Percentiles rank a stretch among this genome's conserved stretches.
Conservation (phyloP, 352 stramenopile species). For the Peronospora destructor region DNA sequence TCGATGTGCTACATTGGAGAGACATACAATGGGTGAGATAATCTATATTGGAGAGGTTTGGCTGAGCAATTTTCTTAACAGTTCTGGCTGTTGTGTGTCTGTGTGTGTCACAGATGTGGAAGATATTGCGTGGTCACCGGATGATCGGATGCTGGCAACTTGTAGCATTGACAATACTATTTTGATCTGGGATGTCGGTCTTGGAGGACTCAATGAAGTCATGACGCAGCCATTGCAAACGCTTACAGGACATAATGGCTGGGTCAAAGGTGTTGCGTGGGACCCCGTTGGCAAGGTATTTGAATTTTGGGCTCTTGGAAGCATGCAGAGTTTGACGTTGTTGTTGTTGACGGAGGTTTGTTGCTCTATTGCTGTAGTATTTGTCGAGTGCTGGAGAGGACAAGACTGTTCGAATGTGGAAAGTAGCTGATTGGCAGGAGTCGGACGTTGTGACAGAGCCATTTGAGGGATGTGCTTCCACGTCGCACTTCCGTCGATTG, state of each 20-base stretch:
- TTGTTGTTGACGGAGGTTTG: neutral
- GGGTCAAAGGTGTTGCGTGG: slow-evolving; percentile 85
- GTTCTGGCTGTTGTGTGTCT: neutral
- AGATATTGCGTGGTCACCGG: slow-evolving; percentile 79
- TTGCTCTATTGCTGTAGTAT: slow-evolving; percentile 34
- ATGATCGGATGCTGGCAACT: slow-evolving; percentile 82
- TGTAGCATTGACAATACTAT: slow-evolving; percentile 88
- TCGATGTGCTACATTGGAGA: slow-evolving; percentile 70
- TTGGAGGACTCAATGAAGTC: slow-evolving; percentile 42
- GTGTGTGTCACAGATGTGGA: slow-evolving; percentile 74
- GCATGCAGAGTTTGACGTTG: neutral
- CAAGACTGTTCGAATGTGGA: slow-evolving; percentile 82
- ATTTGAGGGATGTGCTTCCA: slow-evolving; percentile 72
- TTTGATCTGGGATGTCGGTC: slow-evolving; percentile 77
- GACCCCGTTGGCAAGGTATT: slow-evolving; percentile 76
- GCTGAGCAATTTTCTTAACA: neutral
- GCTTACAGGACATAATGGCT: slow-evolving; percentile 71
- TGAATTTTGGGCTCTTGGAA: neutral
- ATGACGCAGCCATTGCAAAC: slow-evolving; percentile 78
- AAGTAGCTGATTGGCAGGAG: slow-evolving; percentile 73
- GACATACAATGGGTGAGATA: slow-evolving; percentile 71
- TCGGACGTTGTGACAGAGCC: slow-evolving; percentile 56
- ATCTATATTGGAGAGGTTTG: too few species aligned
- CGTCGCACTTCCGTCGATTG: slow-evolving; percentile 75
- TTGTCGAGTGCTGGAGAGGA: slow-evolving; percentile 82